These are phyloP conservation scores for Xylaria longipes DNA, from an alignment of 495 filamentous ascomycete species.

Conservation along the genomic window DNA sequence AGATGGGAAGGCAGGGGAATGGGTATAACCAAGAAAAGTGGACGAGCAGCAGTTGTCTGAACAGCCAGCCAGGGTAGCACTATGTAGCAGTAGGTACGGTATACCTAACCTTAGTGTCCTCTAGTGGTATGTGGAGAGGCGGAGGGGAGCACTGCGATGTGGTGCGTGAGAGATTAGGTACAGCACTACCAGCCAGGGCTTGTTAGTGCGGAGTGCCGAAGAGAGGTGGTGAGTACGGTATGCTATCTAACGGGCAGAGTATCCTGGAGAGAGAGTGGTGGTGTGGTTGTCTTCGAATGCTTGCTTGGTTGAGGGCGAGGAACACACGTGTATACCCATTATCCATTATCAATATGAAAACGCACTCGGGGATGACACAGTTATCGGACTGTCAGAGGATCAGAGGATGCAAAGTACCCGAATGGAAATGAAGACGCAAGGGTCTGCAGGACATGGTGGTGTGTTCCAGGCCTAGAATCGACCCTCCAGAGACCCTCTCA, in stretches of 20 bases:
- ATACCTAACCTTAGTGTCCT: slow-evolving; percentile 13
- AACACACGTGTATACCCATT: neutral
- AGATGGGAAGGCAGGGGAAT: slow-evolving; percentile 16
- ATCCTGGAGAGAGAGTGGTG: neutral
- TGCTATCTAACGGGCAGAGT: neutral
- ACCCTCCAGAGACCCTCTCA: slow-evolving; percentile 15
- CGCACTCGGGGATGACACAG: slow-evolving; percentile 14
- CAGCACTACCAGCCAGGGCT: neutral
- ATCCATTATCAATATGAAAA: neutral
- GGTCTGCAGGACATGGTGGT: slow-evolving; percentile 25
- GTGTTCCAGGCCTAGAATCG: slow-evolving; percentile 22
- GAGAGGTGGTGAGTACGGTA: neutral
- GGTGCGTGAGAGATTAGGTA: slow-evolving; percentile 11
- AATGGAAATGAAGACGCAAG: slow-evolving; percentile 24
- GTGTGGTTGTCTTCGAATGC: neutral
- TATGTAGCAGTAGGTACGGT: no score
- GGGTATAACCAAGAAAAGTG: slow-evolving; percentile 23
- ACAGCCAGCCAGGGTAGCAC: slow-evolving; percentile 18
- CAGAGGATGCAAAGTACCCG: slow-evolving; percentile 6
- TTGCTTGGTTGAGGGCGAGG: neutral
- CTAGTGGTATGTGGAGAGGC: slow-evolving; percentile 19
- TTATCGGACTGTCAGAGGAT: slow-evolving; percentile 6
- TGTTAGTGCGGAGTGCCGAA: neutral
- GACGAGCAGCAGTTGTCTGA: slow-evolving; percentile 15
- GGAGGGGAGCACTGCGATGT: slow-evolving; percentile 11